phyloP scores from a whole-genome alignment of 176 grass and related monocot genomes.

The Carex parvula region DNA sequence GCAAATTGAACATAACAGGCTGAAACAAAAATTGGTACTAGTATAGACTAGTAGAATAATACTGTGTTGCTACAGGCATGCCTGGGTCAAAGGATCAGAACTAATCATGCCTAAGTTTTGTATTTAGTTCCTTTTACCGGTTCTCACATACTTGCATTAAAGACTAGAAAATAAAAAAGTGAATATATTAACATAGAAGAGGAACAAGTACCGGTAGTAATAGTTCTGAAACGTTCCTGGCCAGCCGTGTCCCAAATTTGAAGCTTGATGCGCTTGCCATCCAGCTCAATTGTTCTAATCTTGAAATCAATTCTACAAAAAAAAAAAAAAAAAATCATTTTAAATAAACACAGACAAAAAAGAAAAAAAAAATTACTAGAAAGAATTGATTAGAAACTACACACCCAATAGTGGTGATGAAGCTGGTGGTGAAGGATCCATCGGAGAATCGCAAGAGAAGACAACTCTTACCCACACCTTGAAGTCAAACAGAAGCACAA shows the following conservation, averaged over 20 bases:
- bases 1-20: not conserved
- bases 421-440: constrained; percentile 96
- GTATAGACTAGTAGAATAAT: not conserved
- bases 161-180: not conserved
- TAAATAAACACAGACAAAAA: not conserved
- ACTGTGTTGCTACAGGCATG: not conserved
- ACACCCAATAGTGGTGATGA: constrained; percentile 92
- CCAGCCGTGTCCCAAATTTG: constrained; percentile 97
- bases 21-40: not conserved
- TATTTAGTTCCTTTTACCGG: not conserved
- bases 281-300: constrained; percentile 91
- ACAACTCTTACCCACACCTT: constrained; percentile 98
- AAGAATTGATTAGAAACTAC: not conserved
- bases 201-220: constrained; percentile 66
- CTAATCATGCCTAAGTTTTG: not conserved
- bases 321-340: not conserved
- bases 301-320: constrained; percentile 86
- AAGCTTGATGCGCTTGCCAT: constrained; percentile 87
- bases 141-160: not conserved
- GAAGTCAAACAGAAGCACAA: constrained; percentile 20
- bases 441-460: constrained; percentile 87
- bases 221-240: constrained; percentile 93
- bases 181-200: constrained; percentile 4
- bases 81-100: not conserved
- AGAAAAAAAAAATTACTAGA: not conserved